Evolutionary conservation across 1,139 yeast species (phyloP).

Genomic region (Suhomyces maxii): DNA sequence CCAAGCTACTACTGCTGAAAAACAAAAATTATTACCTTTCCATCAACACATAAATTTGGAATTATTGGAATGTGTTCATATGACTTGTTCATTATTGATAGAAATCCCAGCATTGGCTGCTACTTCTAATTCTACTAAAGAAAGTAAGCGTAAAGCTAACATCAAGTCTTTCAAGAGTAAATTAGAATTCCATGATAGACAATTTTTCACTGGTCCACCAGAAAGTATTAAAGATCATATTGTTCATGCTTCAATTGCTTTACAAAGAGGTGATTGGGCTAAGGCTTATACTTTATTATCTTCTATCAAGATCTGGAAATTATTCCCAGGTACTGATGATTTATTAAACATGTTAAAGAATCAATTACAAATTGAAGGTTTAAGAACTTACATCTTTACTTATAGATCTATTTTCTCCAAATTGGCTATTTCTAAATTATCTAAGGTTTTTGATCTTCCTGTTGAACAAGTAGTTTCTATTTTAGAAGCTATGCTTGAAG

Average conservation of each 20-base stretch:
- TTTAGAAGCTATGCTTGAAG: constrained; percentile 72
- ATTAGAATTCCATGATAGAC: constrained; percentile 91
- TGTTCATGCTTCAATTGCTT: constrained; percentile 88
- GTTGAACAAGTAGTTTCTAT: constrained; percentile 58
- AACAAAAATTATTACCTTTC: constrained; percentile 89
- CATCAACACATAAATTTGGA: constrained; percentile 98
- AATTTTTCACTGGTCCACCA: constrained; percentile 96
- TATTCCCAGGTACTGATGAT: constrained; percentile 67
- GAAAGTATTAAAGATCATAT: constrained; percentile 94
- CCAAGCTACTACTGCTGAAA: constrained; percentile 60
- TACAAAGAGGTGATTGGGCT: constrained; percentile 90
- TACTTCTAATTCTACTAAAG: constrained; percentile 47
- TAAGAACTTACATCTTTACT: constrained; percentile 85
- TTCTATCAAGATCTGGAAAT: constrained; percentile 84
- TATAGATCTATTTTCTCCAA: constrained; percentile 77
- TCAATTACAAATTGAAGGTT: constrained; percentile 85
- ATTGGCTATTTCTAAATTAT: constrained; percentile 67
- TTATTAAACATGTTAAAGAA: constrained; percentile 69
- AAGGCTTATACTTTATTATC: constrained; percentile 70
- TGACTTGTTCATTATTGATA: constrained; percentile 84
- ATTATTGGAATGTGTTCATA: constrained; percentile 88
- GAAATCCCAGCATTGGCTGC: constrained; percentile 84
- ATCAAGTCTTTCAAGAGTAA: constrained; percentile 88
- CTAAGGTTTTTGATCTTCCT: constrained; percentile 65
- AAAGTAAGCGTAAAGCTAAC: constrained; percentile 63